phyloP scores from a whole-genome alignment of 139 green algal species.

The Closterium sp. region DNA sequence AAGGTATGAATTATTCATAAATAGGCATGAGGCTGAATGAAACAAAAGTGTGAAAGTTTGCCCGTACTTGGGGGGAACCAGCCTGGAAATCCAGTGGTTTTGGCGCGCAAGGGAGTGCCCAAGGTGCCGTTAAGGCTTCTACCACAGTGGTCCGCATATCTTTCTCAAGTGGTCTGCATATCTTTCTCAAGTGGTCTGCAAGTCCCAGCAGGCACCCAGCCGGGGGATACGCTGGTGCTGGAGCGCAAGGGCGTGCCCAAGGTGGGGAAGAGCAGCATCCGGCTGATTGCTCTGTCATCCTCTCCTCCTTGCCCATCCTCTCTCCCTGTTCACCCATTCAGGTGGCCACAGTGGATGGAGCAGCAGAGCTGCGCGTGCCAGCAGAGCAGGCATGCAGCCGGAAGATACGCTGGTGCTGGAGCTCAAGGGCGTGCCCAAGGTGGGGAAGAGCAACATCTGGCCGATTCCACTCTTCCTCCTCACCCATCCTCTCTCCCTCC shows the following conservation, averaged over 20 bases:
- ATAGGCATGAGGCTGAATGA: not conserved
- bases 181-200: conserved; percentile 69
- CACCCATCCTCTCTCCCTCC: not conserved
- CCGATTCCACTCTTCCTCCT: not conserved
- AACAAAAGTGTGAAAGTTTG: not conserved
- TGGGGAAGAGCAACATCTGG: not conserved
- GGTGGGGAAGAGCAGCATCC: not conserved
- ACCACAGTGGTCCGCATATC: not conserved
- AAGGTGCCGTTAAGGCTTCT: not conserved
- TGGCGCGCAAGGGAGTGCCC: too few relatives aligned
- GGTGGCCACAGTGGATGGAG: conserved; percentile 82
- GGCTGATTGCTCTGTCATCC: not conserved
- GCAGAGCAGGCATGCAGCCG: conserved; percentile 77
- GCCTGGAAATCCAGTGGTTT: not conserved
- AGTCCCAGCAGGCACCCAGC: conserved; percentile 92
- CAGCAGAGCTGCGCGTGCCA: conserved; percentile 95
- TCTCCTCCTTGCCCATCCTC: not conserved
- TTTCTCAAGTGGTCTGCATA: not conserved
- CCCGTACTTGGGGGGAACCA: too few relatives aligned
- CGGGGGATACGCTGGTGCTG: conserved; percentile 73
- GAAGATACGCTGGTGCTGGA: conserved; percentile 68
- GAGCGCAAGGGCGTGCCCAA: too few relatives aligned
- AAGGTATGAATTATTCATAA: conserved; percentile 49
- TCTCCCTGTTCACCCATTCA: not conserved
- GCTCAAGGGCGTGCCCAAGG: not conserved